A percentile compares a stretch with the other conserved stretches of the same genome.
phyloP scores from a whole-genome alignment of 2,329 filamentous ascomycete species.

The Fusarium sp. region DNA sequence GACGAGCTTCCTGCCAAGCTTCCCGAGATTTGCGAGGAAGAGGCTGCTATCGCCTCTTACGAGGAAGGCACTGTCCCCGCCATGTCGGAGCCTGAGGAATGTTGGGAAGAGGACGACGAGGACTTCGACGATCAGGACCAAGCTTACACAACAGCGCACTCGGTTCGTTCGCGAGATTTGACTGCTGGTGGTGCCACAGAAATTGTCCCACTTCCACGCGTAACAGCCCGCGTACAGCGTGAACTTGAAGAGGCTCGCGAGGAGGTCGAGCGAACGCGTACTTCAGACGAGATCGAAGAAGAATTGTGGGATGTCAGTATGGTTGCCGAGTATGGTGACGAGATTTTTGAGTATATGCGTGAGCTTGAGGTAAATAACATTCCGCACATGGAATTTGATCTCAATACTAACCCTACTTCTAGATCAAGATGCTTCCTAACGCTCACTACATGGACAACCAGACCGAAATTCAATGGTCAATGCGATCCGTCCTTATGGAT shows the following conservation, averaged over 20 bases:
- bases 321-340: slow-evolving; percentile 96
- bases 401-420: slow-evolving; percentile 43
- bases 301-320: slow-evolving; percentile 95
- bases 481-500: slow-evolving; percentile 97
- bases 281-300: slow-evolving; percentile 83
- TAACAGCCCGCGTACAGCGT: slow-evolving; percentile 74
- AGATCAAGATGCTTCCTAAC: slow-evolving; percentile 86
- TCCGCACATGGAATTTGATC: background rate
- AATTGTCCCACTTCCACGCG: slow-evolving; percentile 75
- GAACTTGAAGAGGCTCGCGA: slow-evolving; percentile 77
- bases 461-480: slow-evolving; percentile 98
- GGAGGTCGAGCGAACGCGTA: slow-evolving; percentile 76
- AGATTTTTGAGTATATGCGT: slow-evolving; percentile 94
- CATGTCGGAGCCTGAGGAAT: slow-evolving; percentile 70
- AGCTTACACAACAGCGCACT: slow-evolving; percentile 82
- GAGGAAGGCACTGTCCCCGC: slow-evolving; percentile 46
- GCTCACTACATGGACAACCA: slow-evolving; percentile 97
- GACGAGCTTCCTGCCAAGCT: slow-evolving; percentile 47
- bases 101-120: slow-evolving; percentile 84
- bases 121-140: slow-evolving; percentile 69
- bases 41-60: slow-evolving; percentile 40
- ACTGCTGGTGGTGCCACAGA: slow-evolving; percentile 65
- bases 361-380: slow-evolving; percentile 78
- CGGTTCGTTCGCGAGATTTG: slow-evolving; percentile 76
- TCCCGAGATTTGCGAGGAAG: slow-evolving; percentile 51